These are phyloP conservation scores for Scheffersomyces stambukii DNA, from an alignment of 1,139 yeast genomes.

Conservation along the genomic window DNA sequence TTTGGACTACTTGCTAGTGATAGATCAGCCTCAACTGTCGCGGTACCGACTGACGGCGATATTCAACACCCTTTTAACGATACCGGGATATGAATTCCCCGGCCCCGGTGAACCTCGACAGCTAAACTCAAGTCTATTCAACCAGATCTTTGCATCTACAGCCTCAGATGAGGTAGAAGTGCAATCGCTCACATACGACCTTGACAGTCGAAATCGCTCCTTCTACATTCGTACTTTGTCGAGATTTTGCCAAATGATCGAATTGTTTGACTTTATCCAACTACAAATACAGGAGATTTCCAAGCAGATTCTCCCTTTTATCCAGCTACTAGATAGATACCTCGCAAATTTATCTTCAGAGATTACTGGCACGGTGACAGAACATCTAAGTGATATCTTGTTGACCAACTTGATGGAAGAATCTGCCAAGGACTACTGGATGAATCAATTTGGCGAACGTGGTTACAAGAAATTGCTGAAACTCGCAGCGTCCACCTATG, in stretches of 20 bases:
- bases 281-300: slow-evolving; percentile 34
- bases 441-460: slow-evolving; percentile 60
- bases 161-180: too few relatives aligned
- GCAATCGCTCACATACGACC: slow-evolving; percentile 15
- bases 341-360: slow-evolving; percentile 13
- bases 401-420: slow-evolving; percentile 55
- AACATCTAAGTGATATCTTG: slow-evolving; percentile 43
- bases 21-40: too few relatives aligned
- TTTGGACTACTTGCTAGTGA: slow-evolving; percentile 23
- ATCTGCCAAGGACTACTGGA: slow-evolving; percentile 35
- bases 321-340: slow-evolving; percentile 35
- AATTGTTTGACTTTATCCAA: slow-evolving; percentile 28
- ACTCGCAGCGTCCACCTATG: slow-evolving; percentile 48
- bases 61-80: slow-evolving; percentile 30
- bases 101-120: slow-evolving; percentile 12
- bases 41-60: slow-evolving; percentile 19
- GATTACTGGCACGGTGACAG: slow-evolving; percentile 2
- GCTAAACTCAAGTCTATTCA: slow-evolving; percentile 19
- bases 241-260: slow-evolving; percentile 27
- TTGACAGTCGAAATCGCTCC: too few relatives aligned
- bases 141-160: slow-evolving; percentile 30
- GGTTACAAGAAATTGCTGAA: slow-evolving; percentile 59
- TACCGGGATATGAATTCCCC: slow-evolving; percentile 18
- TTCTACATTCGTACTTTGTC: slow-evolving; percentile 20
- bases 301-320: slow-evolving; percentile 38